Base-by-base conservation (phyloP, 352 stramenopile species). In the Phytopythium mirpurense region DNA sequence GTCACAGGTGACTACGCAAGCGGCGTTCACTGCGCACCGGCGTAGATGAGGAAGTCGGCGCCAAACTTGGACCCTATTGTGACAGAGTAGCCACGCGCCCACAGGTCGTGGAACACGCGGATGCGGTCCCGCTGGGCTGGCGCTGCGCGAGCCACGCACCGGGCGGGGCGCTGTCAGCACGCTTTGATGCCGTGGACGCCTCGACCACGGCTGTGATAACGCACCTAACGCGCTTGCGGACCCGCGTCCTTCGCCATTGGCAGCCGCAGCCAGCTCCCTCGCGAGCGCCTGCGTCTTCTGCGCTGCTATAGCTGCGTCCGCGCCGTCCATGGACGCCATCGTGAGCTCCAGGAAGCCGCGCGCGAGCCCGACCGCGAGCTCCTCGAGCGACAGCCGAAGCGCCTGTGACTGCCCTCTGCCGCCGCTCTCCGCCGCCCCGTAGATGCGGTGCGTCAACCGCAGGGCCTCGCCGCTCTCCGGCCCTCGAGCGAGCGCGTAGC, bases 41-140 rank as follows among this genome's bases (percentile, higher is more conserved):
- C 68, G 55, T 93, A 93, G 21, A 89, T 65, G 47, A 93, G 67
- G 47, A 86, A 90, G 42, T 93, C 80, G 5, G 77, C 78, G n/a
- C 78, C 79, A 51, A 93, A 93, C 61, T 93, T 93, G 36, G 80
- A 88, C 16, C 78, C 83, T 23, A 78, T 80, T 9, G 80, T 79
- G 34, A 93, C 76, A 42, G 77, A 64, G 42, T 86, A 86, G 11
- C 75, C 75, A 46, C 72, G 62, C 26, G 70, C 58, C 83, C 83
- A 93, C 5, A 91, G 56, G 42, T 93, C 76, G 0, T 24, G 51
- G 49, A 87, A 91, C n/a, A 91, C 71, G 24, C 56, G 67, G 23
- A 86, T 31, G 16, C 68, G 70, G 16, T 58, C 37, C 23, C 35
- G 49, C n/a, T 62, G 56, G 24, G 31, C 56, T 9, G 19, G n/a